phyloP scores from a whole-genome alignment of 139 green algal species.

The Tetradesmus lagerheimii region DNA sequence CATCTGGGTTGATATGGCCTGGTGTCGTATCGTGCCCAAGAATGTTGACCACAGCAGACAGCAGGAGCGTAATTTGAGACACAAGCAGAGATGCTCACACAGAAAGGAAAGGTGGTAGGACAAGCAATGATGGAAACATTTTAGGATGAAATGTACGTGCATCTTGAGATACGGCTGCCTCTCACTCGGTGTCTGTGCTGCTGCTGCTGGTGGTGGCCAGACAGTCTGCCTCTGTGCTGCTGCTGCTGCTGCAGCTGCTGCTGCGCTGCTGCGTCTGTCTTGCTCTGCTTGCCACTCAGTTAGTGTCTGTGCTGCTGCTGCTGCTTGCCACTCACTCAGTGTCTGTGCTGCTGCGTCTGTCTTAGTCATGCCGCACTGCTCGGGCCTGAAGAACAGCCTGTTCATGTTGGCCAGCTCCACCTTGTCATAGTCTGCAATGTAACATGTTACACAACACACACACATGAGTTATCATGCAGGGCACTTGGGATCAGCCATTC shows the following conservation, averaged over 20 bases:
- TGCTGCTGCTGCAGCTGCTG: background rate
- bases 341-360: constrained; percentile 94
- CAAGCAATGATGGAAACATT: no score
- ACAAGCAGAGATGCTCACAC: no score
- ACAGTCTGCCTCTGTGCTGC: background rate
- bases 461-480: no score
- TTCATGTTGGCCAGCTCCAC: constrained; percentile 99
- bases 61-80: no score
- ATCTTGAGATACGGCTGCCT: no score
- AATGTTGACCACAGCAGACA: no score
- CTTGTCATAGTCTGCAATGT: constrained; percentile 85
- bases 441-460: background rate
- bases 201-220: background rate
- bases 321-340: constrained; percentile 55
- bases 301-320: background rate
- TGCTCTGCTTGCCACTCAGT: constrained; percentile 52
- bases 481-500: no score
- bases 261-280: constrained; percentile 93
- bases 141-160: no score
- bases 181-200: no score
- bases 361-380: constrained; percentile 98
- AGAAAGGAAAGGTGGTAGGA: no score
- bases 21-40: no score
- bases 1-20: constrained; percentile 64
- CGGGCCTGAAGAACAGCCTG: constrained; percentile 97